Percentiles rank a stretch among this genome's conserved stretches.
Evolutionary conservation across 768 basidiomycete species (phyloP).

Genomic region (Russula foetens): DNA sequence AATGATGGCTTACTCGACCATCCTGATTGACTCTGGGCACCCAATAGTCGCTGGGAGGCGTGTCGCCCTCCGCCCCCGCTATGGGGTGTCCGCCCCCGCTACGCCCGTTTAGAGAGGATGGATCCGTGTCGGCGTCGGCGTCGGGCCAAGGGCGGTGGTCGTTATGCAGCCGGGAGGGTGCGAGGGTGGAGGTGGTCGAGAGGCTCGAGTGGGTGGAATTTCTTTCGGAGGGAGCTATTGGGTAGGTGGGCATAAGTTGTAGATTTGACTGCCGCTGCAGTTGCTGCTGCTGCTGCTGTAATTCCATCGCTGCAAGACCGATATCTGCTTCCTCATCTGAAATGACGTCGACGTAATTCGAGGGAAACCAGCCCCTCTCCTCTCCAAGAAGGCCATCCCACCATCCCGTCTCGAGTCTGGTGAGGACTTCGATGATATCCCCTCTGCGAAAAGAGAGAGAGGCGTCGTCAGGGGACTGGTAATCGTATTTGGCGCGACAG

Average conservation of each 20-base stretch:
- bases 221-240: conserved; percentile 18
- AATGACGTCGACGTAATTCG: conserved; percentile 83
- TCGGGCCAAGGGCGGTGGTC: conserved; percentile 52
- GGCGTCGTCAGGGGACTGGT: conserved; percentile 78
- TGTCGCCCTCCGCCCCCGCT: conserved; percentile 22
- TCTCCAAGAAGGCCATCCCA: conserved; percentile 93
- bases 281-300: conserved; percentile 16
- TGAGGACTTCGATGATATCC: conserved; percentile 91
- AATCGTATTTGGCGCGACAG: conserved; percentile 90
- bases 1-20: conserved; percentile 65
- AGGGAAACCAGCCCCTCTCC: conserved; percentile 94
- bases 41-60: conserved; percentile 74
- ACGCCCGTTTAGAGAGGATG: conserved; percentile 28
- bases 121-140: conserved; percentile 37
- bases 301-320: conserved; percentile 45
- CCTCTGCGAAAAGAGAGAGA: conserved; percentile 81
- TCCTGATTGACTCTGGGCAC: conserved; percentile 76
- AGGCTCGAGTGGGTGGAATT: conserved; percentile 33
- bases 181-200: conserved; percentile 24
- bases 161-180: conserved; percentile 27
- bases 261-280: neutral
- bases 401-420: conserved; percentile 90
- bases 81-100: conserved; percentile 28
- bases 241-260: conserved; percentile 3
- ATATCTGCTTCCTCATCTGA: conserved; percentile 75